phyloP scores from a whole-genome alignment of 495 filamentous ascomycete species.

The Terfezia boudieri region DNA sequence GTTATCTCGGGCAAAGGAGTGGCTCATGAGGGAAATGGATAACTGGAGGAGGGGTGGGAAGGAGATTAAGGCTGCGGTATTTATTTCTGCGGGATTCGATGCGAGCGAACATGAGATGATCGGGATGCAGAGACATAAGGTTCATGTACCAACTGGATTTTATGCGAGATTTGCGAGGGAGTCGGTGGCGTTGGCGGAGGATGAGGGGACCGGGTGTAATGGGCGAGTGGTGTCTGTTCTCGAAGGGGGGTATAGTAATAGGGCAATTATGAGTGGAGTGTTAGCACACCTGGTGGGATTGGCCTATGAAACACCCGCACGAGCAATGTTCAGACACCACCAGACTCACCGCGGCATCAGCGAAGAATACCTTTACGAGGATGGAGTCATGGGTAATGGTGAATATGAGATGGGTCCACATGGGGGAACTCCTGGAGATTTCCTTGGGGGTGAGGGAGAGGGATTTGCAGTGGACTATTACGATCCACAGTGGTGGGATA shows the following conservation, averaged over 20 bases:
- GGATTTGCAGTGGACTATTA: slow-evolving; percentile 3
- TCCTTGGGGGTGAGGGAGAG: not conserved
- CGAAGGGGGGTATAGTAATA: slow-evolving; percentile 87
- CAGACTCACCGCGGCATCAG: slow-evolving; percentile 9
- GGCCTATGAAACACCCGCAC: slow-evolving; percentile 27
- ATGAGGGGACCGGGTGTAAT: slow-evolving; percentile 52
- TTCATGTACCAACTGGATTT: slow-evolving; percentile 90
- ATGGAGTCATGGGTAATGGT: slow-evolving; percentile 6
- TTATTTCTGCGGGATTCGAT: slow-evolving; percentile 89
- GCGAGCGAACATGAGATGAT: slow-evolving; percentile 81
- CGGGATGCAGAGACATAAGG: slow-evolving; percentile 83
- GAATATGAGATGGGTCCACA: not conserved
- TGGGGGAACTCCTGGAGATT: slow-evolving; percentile 7
- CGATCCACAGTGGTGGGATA: slow-evolving; percentile 16
- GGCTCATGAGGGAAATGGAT: slow-evolving; percentile 36
- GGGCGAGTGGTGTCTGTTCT: slow-evolving; percentile 79
- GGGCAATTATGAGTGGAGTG: slow-evolving; percentile 67
- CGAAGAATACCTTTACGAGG: slow-evolving; percentile 22
- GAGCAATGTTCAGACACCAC: not conserved
- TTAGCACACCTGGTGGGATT: slow-evolving; percentile 72
- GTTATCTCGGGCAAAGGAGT: slow-evolving; percentile 57
- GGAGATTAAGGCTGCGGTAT: slow-evolving; percentile 61
- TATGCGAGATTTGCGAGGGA: slow-evolving; percentile 79
- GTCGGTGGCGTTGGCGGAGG: slow-evolving; percentile 56
- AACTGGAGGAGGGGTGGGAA: slow-evolving; percentile 33